A percentile compares a stretch with the other conserved stretches of the same genome.
Conservation (phyloP, 2,329 filamentous ascomycete genomes). For the Nannizziopsis arthrosporioides region DNA sequence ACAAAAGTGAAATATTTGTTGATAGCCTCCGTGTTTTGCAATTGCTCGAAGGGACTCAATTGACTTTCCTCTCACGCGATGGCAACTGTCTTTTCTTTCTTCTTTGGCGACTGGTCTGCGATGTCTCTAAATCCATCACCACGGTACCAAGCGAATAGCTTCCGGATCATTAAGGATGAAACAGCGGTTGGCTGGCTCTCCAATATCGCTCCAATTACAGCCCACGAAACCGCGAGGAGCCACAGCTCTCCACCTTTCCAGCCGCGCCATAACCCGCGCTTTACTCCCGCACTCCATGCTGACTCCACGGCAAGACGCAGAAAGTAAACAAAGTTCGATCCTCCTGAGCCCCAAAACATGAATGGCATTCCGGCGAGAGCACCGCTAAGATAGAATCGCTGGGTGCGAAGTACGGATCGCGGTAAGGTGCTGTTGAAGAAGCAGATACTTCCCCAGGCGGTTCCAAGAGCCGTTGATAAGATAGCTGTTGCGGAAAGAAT, state of each 20-base stretch:
- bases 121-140: slow-evolving; percentile 68
- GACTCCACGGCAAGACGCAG: slow-evolving; percentile 68
- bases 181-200: slow-evolving; percentile 59
- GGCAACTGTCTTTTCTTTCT: slow-evolving; percentile 23
- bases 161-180: slow-evolving; percentile 55
- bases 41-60: not conserved
- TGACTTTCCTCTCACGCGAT: slow-evolving; percentile 1
- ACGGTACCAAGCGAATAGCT: slow-evolving; percentile 59
- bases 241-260: slow-evolving; percentile 72
- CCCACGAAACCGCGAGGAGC: slow-evolving; percentile 69
- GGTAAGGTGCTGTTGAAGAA: slow-evolving; percentile 74
- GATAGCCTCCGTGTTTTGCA: not conserved
- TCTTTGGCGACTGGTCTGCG: slow-evolving; percentile 37
- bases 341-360: slow-evolving; percentile 54
- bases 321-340: slow-evolving; percentile 57
- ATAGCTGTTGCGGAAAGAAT: slow-evolving; percentile 68
- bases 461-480: slow-evolving; percentile 70
- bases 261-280: slow-evolving; percentile 77
- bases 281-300: slow-evolving; percentile 86
- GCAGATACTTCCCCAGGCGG: slow-evolving; percentile 80
- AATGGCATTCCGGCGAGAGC: slow-evolving; percentile 69
- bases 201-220: slow-evolving; percentile 65
- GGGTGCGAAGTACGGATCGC: slow-evolving; percentile 59
- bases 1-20: not conserved
- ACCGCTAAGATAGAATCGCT: slow-evolving; percentile 82